Conservation (phyloP, 768 basidiomycete genomes). For the Hericium alpestre region DNA sequence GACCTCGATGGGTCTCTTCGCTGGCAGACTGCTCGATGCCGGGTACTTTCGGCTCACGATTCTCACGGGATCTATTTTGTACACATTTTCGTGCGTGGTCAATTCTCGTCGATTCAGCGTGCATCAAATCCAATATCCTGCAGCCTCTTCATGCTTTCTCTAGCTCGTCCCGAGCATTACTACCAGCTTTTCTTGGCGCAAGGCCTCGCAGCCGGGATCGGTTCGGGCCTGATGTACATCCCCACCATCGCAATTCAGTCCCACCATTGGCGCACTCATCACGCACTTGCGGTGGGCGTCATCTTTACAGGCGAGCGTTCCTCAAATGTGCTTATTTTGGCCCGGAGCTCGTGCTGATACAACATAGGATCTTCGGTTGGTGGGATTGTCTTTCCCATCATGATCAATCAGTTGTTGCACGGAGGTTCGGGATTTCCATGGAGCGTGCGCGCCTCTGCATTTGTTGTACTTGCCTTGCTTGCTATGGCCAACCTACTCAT, state of each 20-base stretch:
- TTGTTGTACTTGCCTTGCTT: conserved; percentile 35
- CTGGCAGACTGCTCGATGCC: neutral
- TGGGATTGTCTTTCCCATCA: conserved; percentile 18
- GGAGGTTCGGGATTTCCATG: conserved; percentile 13
- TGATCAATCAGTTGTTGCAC: conserved; percentile 16
- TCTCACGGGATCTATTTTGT: neutral
- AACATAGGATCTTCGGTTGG: conserved; percentile 8
- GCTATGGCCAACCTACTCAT: conserved; percentile 27
- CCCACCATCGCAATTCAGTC: conserved; percentile 42
- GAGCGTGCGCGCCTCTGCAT: conserved; percentile 29
- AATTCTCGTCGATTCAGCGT: too few relatives aligned
- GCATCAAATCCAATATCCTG: too few relatives aligned
- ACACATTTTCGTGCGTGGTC: neutral
- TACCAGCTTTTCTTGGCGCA: conserved; percentile 47
- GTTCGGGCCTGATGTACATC: conserved; percentile 44
- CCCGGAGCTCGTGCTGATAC: too few relatives aligned
- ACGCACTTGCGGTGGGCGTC: conserved; percentile 44
- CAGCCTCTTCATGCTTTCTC: conserved; percentile 42
- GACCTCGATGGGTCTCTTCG: neutral
- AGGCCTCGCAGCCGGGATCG: conserved; percentile 45
- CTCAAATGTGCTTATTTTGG: too few relatives aligned
- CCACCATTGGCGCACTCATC: conserved; percentile 33
- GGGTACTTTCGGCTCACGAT: neutral
- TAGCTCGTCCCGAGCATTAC: conserved; percentile 35
- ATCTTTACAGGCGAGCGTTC: conserved; percentile 15